Percentiles rank a stretch among this genome's conserved stretches.
Conservation (phyloP, 1,284 basidiomycete species). For the Sphaerobolus stellatus region DNA sequence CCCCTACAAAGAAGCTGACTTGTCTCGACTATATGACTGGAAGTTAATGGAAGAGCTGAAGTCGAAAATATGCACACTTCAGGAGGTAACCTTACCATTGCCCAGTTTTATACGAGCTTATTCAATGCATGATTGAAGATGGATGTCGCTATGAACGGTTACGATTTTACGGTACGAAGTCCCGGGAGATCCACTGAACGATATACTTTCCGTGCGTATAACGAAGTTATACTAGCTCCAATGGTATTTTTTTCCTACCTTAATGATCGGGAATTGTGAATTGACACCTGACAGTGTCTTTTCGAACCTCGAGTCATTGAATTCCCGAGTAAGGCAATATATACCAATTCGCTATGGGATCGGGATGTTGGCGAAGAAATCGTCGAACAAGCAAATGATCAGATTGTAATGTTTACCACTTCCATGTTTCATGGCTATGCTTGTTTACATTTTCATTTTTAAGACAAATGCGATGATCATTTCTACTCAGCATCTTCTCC, state of each 20-base stretch:
- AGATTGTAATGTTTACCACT: constrained; percentile 45
- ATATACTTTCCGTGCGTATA: constrained; percentile 89
- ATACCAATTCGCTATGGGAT: constrained; percentile 46
- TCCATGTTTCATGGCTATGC: constrained; percentile 5
- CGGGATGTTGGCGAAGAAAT: constrained; percentile 73
- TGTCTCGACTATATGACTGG: constrained; percentile 82
- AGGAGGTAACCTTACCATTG: constrained; percentile 58
- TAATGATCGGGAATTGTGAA: constrained; percentile 1
- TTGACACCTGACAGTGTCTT: constrained; percentile 57
- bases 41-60: constrained; percentile 88
- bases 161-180: constrained; percentile 84
- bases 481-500: constrained; percentile 80
- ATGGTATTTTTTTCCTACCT: constrained; percentile 57
- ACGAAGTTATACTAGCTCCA: constrained; percentile 93
- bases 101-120: neutral
- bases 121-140: constrained; percentile 43
- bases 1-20: constrained; percentile 83
- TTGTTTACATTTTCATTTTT: constrained; percentile 10
- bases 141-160: constrained; percentile 84
- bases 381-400: constrained; percentile 60
- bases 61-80: constrained; percentile 74
- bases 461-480: constrained; percentile 84
- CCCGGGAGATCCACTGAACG: constrained; percentile 80
- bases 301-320: constrained; percentile 93
- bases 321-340: constrained; percentile 73